Base-by-base conservation (phyloP, 768 basidiomycete species). In the Boletus pseudopeckii region DNA sequence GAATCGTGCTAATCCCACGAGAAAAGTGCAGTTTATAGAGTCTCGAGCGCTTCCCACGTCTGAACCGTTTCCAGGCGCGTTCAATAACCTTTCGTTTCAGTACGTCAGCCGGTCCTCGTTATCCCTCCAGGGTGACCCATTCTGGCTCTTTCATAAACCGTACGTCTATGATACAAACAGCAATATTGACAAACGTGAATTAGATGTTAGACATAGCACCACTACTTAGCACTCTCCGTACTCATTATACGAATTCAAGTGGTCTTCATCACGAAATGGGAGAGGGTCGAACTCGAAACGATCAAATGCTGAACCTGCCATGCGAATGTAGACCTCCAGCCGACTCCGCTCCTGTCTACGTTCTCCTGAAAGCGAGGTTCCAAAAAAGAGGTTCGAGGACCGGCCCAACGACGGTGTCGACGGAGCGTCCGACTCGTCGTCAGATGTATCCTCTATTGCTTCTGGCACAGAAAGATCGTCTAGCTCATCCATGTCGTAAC, bases 371-470 rank as follows among this genome's bases (percentile, higher is more conserved):
- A 80, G 75, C 18, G 82, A 73, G 32, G 78, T 71, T 51, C 78
- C 77, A 48, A 81, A 74, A 50, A 76, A 75, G 55, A 83, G 68
- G 45, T 82, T 80, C 17, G 82, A 79, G 39, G 86, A 86, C 58
- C 77, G 76, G 60, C 78, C 76, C 44, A 81, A 60, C 39, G 80
- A 84, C 45, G 85, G 86, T 7, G 86, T 84, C 10, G 80, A 78
- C 10, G 77, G 80, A 5, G 80, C 73, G 61, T 91, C 89, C 15
- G 88, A 89, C 75, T 90, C 90, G 73, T 91, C 89, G 72, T 91
- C 90, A 42, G 89, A 91, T 36, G 79, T 81, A 70, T 91, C 89
- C 68, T 90, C 88, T 77, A 90, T 87, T 39, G 87, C 83, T 64
- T 90, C 89, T 41, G 87, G 88, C 40, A 90, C 81, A 28, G 85